A percentile compares a stretch with the other conserved stretches of the same genome.
These are phyloP conservation scores for Anthracocystis walkeri DNA, from an alignment of 1,284 basidiomycete genomes.

Conservation along the genomic window DNA sequence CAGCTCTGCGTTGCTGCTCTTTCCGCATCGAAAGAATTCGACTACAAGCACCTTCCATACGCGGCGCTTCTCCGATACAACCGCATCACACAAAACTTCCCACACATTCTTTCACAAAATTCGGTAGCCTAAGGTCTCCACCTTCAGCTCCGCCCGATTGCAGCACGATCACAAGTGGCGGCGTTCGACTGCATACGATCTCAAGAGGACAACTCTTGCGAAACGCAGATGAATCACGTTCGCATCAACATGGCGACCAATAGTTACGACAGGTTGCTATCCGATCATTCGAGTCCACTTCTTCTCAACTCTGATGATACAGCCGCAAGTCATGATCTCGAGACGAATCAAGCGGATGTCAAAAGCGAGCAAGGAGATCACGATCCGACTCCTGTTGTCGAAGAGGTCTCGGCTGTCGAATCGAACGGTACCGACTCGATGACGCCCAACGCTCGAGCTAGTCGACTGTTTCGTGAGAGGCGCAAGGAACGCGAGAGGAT, in stretches of 20 bases:
- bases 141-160: background rate
- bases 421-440: background rate
- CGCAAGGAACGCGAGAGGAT: conserved; percentile 38
- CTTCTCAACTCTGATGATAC: background rate
- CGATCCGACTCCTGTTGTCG: background rate
- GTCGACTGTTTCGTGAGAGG: conserved; percentile 36
- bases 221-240: background rate
- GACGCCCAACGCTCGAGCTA: conserved; percentile 32
- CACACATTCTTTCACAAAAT: too few species aligned
- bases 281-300: background rate
- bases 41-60: background rate
- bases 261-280: background rate
- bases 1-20: background rate
- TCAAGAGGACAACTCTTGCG: background rate
- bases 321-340: background rate
- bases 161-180: too few species aligned
- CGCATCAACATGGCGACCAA: conserved; percentile 1
- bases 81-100: too few species aligned
- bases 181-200: background rate
- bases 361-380: background rate
- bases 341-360: background rate
- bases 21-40: background rate
- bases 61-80: background rate
- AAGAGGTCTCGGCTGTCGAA: background rate
- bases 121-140: too few species aligned